Percentiles rank a stretch among this genome's conserved stretches.
phyloP scores from a whole-genome alignment of 2,329 filamentous ascomycete species.

The Bipolaris bicolor region DNA sequence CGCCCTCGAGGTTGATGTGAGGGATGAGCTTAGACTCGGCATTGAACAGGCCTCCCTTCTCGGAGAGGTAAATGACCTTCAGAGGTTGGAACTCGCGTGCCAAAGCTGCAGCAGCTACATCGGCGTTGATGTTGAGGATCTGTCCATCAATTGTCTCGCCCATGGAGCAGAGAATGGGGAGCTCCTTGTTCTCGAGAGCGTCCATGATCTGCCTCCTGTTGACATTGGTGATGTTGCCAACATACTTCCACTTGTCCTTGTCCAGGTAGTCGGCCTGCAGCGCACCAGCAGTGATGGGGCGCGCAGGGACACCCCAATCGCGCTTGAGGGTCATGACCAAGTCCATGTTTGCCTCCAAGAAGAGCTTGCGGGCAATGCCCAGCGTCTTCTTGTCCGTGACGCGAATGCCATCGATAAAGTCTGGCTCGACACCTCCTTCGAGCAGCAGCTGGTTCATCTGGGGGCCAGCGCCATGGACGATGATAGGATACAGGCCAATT shows the following conservation, averaged over 20 bases:
- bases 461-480: constrained; percentile 93
- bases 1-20: constrained; percentile 95
- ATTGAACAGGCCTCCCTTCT: constrained; percentile 96
- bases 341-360: constrained; percentile 94
- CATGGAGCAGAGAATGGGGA: constrained; percentile 95
- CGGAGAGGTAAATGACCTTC: constrained; percentile 98
- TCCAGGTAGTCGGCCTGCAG: constrained; percentile 94
- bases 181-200: constrained; percentile 82
- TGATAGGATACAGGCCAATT: constrained; percentile 91
- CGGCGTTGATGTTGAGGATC: constrained; percentile 95
- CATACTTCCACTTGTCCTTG: constrained; percentile 93
- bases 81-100: constrained; percentile 87
- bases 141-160: constrained; percentile 91
- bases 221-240: constrained; percentile 93
- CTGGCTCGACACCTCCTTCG: constrained; percentile 88
- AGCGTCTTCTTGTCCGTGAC: constrained; percentile 96
- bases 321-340: constrained; percentile 84
- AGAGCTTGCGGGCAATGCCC: constrained; percentile 86
- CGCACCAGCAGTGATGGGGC: constrained; percentile 87
- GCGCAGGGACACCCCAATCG: constrained; percentile 83
- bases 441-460: constrained; percentile 93
- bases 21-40: constrained; percentile 96
- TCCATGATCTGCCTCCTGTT: constrained; percentile 90
- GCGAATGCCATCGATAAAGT: constrained; percentile 95
- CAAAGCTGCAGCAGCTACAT: constrained; percentile 92